These are phyloP conservation scores for Phellinidium pouzarii DNA, from an alignment of 1,284 basidiomycete species.

Conservation along the genomic window DNA sequence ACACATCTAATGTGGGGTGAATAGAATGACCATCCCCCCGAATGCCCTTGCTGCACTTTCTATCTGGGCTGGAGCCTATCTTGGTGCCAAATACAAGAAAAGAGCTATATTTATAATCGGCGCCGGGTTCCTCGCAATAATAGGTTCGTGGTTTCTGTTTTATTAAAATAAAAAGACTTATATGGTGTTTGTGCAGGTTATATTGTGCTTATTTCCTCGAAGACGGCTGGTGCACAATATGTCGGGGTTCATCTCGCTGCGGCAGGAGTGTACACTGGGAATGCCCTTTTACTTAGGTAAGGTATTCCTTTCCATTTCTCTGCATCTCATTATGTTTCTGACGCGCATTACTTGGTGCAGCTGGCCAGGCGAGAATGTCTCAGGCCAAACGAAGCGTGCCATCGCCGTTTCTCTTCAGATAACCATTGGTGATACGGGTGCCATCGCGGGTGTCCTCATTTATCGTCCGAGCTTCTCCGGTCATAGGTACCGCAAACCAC, in stretches of 20 bases:
- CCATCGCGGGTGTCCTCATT: slow-evolving; percentile 50
- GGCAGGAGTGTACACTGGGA: slow-evolving; percentile 56
- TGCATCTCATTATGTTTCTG: not conserved
- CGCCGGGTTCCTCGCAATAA: slow-evolving; percentile 43
- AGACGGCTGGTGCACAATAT: slow-evolving; percentile 49
- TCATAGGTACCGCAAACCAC: slow-evolving; percentile 49
- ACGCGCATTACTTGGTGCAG: slow-evolving; percentile 25
- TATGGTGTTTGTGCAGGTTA: slow-evolving; percentile 37
- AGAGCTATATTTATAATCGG: slow-evolving; percentile 56
- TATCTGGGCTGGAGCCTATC: slow-evolving; percentile 45
- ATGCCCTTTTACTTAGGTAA: slow-evolving; percentile 48
- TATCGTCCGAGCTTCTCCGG: slow-evolving; percentile 43
- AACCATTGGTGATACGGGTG: slow-evolving; percentile 57
- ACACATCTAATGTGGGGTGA: not conserved
- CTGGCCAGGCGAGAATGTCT: slow-evolving; percentile 69
- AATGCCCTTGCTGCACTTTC: slow-evolving; percentile 45
- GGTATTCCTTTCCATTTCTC: slow-evolving; percentile 16
- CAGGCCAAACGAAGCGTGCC: slow-evolving; percentile 63
- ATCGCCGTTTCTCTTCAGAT: slow-evolving; percentile 63
- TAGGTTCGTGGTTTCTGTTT: slow-evolving; percentile 34
- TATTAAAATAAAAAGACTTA: not conserved
- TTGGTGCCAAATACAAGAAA: slow-evolving; percentile 38
- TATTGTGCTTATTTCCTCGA: slow-evolving; percentile 50
- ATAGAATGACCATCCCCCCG: slow-evolving; percentile 52
- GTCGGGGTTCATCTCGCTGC: slow-evolving; percentile 54